Evolutionary conservation across 2,329 filamentous ascomycete genomes (phyloP).

Genomic region (Gliomastix tumulicola): DNA sequence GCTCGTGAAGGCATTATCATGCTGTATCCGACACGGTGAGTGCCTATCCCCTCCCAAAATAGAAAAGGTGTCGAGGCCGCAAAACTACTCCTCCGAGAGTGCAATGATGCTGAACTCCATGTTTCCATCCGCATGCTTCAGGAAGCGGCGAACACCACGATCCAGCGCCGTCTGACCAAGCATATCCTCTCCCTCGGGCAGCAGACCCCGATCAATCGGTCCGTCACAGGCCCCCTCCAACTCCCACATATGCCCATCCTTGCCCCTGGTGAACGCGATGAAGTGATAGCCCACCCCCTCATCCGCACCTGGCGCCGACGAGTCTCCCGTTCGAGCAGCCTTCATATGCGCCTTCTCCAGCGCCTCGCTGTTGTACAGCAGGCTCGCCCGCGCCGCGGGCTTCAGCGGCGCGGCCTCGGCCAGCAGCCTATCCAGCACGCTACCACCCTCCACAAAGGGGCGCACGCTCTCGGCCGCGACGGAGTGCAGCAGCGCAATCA

Average conservation of each 20-base stretch:
- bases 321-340: conserved; percentile 63
- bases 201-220: conserved; percentile 57
- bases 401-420: conserved; percentile 52
- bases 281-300: conserved; percentile 67
- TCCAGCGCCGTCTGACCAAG: conserved; percentile 63
- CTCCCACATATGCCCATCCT: conserved; percentile 65
- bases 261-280: conserved; percentile 69
- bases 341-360: conserved; percentile 68
- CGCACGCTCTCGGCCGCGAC: conserved; percentile 62
- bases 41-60: no score
- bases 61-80: no score
- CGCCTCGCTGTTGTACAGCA: conserved; percentile 63
- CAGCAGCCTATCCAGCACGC: conserved; percentile 52
- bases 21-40: no score
- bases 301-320: conserved; percentile 52
- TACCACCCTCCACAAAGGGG: conserved; percentile 43
- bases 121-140: conserved; percentile 26
- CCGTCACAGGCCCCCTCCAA: conserved; percentile 70
- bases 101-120: conserved; percentile 31
- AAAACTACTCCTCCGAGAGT: conserved; percentile 20
- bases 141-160: conserved; percentile 40
- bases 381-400: conserved; percentile 54
- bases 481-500: conserved; percentile 70
- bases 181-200: conserved; percentile 52
- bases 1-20: no score